Percentiles rank a stretch among this genome's conserved stretches.
These are phyloP conservation scores for Irineochytrium annulatum DNA, from an alignment of 192 early-diverging fungal species.

Conservation along the genomic window DNA sequence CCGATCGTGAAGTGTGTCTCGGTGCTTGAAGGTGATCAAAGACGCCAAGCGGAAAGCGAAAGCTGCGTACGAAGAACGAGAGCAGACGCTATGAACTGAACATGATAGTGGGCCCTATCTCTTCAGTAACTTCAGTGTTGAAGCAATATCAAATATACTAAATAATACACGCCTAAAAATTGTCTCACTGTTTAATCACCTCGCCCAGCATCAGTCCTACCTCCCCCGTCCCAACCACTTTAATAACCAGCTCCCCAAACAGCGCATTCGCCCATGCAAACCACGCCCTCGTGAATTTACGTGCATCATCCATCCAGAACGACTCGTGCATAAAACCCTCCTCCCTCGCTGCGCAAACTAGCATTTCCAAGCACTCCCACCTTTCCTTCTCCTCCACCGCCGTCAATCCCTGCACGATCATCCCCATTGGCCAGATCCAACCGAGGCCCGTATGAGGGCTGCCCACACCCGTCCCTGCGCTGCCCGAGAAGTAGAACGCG, in stretches of 20 bases:
- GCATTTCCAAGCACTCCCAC: conserved; percentile 47
- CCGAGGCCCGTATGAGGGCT: conserved; percentile 56
- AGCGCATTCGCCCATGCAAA: conserved; percentile 66
- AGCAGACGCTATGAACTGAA: too few species aligned
- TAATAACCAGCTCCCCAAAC: conserved; percentile 34
- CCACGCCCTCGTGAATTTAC: conserved; percentile 42
- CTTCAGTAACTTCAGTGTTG: too few species aligned
- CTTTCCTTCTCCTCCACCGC: conserved; percentile 45
- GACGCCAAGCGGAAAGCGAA: too few species aligned
- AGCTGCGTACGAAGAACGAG: too few species aligned
- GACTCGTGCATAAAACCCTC: conserved; percentile 67
- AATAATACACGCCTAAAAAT: too few species aligned
- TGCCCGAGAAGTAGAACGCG: conserved; percentile 61
- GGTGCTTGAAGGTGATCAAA: too few species aligned
- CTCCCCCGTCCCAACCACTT: not conserved
- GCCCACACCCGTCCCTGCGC: conserved; percentile 51
- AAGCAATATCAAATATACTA: too few species aligned
- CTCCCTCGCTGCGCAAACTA: conserved; percentile 46
- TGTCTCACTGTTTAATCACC: too few species aligned
- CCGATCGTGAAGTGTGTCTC: too few species aligned
- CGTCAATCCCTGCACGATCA: conserved; percentile 53
- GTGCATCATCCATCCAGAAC: conserved; percentile 39
- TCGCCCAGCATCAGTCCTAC: too few species aligned
- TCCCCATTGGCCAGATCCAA: conserved; percentile 68
- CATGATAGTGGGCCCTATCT: too few species aligned